Evolutionary conservation across 257 asterid genomes (phyloP).

Genomic region (Anisodus acutangulus): DNA sequence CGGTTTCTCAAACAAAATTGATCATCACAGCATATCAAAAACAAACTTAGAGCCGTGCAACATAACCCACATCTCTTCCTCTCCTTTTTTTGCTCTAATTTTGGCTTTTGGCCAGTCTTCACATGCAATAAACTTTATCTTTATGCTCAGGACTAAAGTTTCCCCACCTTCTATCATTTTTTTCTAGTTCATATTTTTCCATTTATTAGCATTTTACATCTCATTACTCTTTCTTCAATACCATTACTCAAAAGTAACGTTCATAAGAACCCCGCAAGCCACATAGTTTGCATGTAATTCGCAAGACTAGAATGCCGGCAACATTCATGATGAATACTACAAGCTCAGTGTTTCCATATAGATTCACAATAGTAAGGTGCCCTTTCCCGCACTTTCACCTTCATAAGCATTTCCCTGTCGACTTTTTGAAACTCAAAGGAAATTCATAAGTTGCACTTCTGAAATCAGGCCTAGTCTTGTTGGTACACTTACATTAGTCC

Average conservation of each 20-base stretch:
- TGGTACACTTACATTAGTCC: background rate
- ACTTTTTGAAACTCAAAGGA: constrained; percentile 13
- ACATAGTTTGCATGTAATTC: background rate
- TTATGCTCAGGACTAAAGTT: background rate
- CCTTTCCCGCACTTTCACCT: background rate
- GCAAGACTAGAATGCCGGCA: background rate
- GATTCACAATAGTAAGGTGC: constrained; percentile 13
- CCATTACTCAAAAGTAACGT: background rate
- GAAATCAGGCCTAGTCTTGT: background rate
- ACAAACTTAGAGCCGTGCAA: background rate
- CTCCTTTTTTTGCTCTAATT: background rate
- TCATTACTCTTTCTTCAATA: background rate
- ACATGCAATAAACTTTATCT: background rate
- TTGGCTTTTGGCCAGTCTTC: background rate
- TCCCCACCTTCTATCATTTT: background rate
- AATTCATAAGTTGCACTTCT: background rate
- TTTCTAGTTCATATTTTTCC: background rate
- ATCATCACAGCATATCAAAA: background rate
- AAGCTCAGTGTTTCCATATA: background rate
- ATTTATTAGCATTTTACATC: background rate
- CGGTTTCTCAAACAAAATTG: background rate
- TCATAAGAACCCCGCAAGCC: background rate
- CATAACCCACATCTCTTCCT: background rate
- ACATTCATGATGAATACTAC: background rate
- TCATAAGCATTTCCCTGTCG: constrained; percentile 10